Percentiles rank a stretch among this genome's conserved stretches.
Evolutionary conservation across 1,284 basidiomycete species (phyloP).

Genomic region (Golubevia sp.): DNA sequence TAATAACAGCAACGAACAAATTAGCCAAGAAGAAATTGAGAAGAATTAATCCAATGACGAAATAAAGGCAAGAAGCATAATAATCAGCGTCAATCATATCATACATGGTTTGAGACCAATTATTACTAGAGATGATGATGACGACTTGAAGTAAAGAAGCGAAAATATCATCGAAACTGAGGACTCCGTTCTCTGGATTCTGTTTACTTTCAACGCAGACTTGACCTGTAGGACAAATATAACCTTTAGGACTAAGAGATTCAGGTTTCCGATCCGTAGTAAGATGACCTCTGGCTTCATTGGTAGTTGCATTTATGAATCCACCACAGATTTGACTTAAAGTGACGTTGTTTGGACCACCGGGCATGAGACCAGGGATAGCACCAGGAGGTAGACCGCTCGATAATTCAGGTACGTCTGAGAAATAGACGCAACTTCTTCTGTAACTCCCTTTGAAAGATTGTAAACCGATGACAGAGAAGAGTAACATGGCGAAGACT

Average conservation of each 20-base stretch:
- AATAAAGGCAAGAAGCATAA: constrained; percentile 84
- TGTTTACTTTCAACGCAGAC: constrained; percentile 50
- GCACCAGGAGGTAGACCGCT: not conserved
- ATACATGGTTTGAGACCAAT: constrained; percentile 76
- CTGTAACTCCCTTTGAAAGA: constrained; percentile 56
- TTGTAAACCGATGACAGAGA: constrained; percentile 67
- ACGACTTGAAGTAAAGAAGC: constrained; percentile 81
- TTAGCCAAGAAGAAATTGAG: constrained; percentile 72
- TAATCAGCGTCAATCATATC: constrained; percentile 88
- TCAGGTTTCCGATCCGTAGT: constrained; percentile 4
- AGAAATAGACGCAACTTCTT: constrained; percentile 53
- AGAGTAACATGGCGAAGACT: constrained; percentile 83
- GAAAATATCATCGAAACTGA: constrained; percentile 91
- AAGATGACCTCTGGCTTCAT: constrained; percentile 10
- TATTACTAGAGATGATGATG: constrained; percentile 76
- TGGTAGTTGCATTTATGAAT: constrained; percentile 19
- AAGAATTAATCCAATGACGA: constrained; percentile 71
- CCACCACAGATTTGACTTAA: constrained; percentile 52
- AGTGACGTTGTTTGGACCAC: constrained; percentile 10
- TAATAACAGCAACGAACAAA: constrained; percentile 93
- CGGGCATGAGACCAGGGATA: not conserved
- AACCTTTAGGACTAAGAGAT: constrained; percentile 40
- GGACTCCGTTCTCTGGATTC: constrained; percentile 74
- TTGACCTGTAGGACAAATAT: constrained; percentile 56
- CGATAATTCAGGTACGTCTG: constrained; percentile 19